These are phyloP conservation scores for Cardamine chenopodiifolia DNA, from an alignment of 345 rosid species.

Conservation along the genomic window DNA sequence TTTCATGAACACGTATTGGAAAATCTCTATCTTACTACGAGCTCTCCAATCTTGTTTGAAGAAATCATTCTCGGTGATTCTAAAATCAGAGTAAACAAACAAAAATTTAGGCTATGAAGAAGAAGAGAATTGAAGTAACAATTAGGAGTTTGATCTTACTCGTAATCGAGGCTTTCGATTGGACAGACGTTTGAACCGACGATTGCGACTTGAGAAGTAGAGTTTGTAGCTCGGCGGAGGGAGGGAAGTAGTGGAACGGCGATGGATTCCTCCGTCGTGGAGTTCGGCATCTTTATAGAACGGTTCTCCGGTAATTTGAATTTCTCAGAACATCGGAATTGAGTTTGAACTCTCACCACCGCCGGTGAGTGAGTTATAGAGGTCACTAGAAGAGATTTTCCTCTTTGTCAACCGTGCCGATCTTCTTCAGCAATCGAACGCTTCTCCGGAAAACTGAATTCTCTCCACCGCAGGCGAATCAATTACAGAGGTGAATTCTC, in stretches of 20 bases:
- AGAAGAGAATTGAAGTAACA: not conserved
- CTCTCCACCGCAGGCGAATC: no score
- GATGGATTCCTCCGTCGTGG: conserved; percentile 49
- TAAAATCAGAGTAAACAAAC: conserved; percentile 29
- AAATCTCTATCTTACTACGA: conserved; percentile 59
- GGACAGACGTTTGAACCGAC: conserved; percentile 83
- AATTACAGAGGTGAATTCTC: no score
- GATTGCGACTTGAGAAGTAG: conserved; percentile 91
- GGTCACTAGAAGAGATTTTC: no score
- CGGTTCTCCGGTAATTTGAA: not conserved
- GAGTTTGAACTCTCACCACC: not conserved
- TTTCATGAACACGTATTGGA: conserved; percentile 79
- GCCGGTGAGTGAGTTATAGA: not conserved
- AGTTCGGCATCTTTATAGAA: conserved; percentile 18
- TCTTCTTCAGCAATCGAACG: no score
- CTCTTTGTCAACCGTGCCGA: no score
- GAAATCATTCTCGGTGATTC: conserved; percentile 84
- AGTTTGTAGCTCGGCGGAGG: conserved; percentile 52
- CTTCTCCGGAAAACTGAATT: no score
- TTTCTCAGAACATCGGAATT: not conserved
- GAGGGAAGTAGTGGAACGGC: conserved; percentile 53
- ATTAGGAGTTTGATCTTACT: conserved; percentile 44
- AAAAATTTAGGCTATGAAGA: not conserved
- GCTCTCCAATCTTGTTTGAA: conserved; percentile 94
- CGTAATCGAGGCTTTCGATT: conserved; percentile 94